Evolutionary conservation across 2,329 filamentous ascomycete species (phyloP).

Genomic region (Fusarium sp.): DNA sequence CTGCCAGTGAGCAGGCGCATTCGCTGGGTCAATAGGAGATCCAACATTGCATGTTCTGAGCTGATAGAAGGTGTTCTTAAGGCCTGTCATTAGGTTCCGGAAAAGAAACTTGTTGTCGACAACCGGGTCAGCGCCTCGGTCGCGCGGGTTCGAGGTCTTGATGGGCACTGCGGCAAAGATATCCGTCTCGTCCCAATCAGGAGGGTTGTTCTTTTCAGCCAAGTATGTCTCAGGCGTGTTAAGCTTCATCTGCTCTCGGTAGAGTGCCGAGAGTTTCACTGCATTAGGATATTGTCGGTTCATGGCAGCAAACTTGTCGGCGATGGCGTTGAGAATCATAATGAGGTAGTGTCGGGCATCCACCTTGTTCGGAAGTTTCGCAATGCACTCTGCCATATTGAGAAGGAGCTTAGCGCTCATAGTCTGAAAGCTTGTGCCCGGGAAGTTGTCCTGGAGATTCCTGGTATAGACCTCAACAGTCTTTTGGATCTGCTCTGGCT

Average conservation of each 20-base stretch:
- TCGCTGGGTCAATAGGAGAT: slow-evolving; percentile 77
- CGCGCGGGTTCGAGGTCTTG: slow-evolving; percentile 91
- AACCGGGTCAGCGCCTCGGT: slow-evolving; percentile 89
- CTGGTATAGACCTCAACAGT: slow-evolving; percentile 98
- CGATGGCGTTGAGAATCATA: slow-evolving; percentile 97
- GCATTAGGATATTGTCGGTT: slow-evolving; percentile 96
- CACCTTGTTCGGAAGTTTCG: slow-evolving; percentile 90
- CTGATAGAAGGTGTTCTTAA: slow-evolving; percentile 98
- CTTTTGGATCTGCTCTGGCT: slow-evolving; percentile 90
- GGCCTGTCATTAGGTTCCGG: slow-evolving; percentile 92
- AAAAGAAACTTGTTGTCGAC: slow-evolving; percentile 98
- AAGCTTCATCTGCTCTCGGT: slow-evolving; percentile 75
- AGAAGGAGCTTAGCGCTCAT: slow-evolving; percentile 98
- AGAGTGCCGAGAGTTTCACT: slow-evolving; percentile 88
- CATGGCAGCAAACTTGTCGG: slow-evolving; percentile 98
- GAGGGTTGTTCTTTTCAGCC: slow-evolving; percentile 81
- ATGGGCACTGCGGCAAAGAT: slow-evolving; percentile 98
- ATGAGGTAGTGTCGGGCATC: slow-evolving; percentile 96
- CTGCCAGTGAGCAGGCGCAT: slow-evolving; percentile 89
- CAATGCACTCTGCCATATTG: slow-evolving; percentile 98
- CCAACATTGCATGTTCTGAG: slow-evolving; percentile 88
- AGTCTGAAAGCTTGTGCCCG: slow-evolving; percentile 97
- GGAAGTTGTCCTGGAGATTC: slow-evolving; percentile 94
- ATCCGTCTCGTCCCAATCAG: slow-evolving; percentile 98
- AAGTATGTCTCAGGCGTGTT: slow-evolving; percentile 80